A percentile compares a stretch with the other conserved stretches of the same genome.
phyloP scores from a whole-genome alignment of 2,329 filamentous ascomycete genomes.

The Neofusicoccum parvum region DNA sequence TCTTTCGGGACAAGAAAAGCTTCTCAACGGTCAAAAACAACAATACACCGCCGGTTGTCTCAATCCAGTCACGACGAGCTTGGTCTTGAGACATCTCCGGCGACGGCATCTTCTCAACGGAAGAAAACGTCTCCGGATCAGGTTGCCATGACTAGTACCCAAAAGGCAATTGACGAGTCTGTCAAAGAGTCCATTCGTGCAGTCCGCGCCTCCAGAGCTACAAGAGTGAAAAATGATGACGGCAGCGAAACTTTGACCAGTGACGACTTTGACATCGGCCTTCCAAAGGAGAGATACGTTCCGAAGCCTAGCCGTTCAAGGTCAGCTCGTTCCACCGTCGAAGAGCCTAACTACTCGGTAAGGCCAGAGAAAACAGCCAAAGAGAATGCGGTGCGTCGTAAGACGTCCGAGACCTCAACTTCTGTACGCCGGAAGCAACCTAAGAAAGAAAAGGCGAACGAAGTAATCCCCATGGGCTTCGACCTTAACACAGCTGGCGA shows the following conservation, averaged over 20 bases:
- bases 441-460: slow-evolving; percentile 2
- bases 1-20: neutral
- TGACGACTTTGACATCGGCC: slow-evolving; percentile 29
- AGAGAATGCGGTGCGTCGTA: slow-evolving; percentile 29
- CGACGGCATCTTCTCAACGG: neutral
- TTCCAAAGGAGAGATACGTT: slow-evolving; percentile 38
- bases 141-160: neutral
- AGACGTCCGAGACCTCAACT: slow-evolving; percentile 25
- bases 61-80: slow-evolving; percentile 2
- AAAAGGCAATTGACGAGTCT: slow-evolving; percentile 22
- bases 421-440: neutral
- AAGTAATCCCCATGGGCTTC: slow-evolving; percentile 13
- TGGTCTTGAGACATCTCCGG: slow-evolving; percentile 26
- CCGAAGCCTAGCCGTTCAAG: slow-evolving; percentile 40
- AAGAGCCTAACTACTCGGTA: slow-evolving; percentile 34
- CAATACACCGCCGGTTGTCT: neutral
- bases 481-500: neutral
- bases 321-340: slow-evolving; percentile 29
- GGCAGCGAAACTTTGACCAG: slow-evolving; percentile 23
- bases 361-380: slow-evolving; percentile 31
- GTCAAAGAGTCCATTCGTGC: slow-evolving; percentile 17
- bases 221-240: slow-evolving; percentile 6
- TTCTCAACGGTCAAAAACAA: neutral
- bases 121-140: neutral
- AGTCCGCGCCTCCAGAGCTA: neutral